Evolutionary conservation across 306 rosid species (phyloP).

Genomic region (Medicago ruthenica): DNA sequence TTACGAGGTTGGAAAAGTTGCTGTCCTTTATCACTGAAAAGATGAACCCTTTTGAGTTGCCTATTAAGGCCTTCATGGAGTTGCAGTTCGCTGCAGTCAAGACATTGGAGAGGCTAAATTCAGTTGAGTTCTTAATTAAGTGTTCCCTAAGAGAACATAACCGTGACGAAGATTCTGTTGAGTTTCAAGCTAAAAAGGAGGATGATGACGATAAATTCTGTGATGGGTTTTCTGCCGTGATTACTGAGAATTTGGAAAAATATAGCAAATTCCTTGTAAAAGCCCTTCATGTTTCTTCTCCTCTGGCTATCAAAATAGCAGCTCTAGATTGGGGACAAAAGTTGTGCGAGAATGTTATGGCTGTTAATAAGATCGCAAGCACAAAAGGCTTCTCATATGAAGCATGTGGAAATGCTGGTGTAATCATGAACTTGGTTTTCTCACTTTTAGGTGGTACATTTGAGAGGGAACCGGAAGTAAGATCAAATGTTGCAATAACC

Average conservation of each 20-base stretch:
- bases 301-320: slow-evolving; percentile 75
- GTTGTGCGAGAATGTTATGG: slow-evolving; percentile 72
- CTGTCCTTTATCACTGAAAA: slow-evolving; percentile 60
- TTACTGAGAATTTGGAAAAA: slow-evolving; percentile 68
- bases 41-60: slow-evolving; percentile 76
- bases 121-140: slow-evolving; percentile 64
- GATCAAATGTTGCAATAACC: slow-evolving; percentile 74
- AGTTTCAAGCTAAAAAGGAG: slow-evolving; percentile 45
- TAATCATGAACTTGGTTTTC: slow-evolving; percentile 64
- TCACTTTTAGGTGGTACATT: slow-evolving; percentile 74
- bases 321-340: slow-evolving; percentile 73
- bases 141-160: slow-evolving; percentile 57
- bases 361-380: slow-evolving; percentile 53
- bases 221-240: slow-evolving; percentile 50
- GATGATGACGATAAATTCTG: slow-evolving; percentile 40
- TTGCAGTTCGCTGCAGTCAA: slow-evolving; percentile 74
- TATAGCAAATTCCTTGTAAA: slow-evolving; percentile 60
- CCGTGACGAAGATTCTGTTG: slow-evolving; percentile 45
- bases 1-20: slow-evolving; percentile 69
- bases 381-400: slow-evolving; percentile 50
- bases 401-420: slow-evolving; percentile 54
- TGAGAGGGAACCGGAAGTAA: slow-evolving; percentile 85
- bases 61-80: slow-evolving; percentile 67
- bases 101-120: slow-evolving; percentile 70
- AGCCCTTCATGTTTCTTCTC: slow-evolving; percentile 76